Evolutionary conservation across 768 basidiomycete species (phyloP).

Genomic region (Agaricus blazei): DNA sequence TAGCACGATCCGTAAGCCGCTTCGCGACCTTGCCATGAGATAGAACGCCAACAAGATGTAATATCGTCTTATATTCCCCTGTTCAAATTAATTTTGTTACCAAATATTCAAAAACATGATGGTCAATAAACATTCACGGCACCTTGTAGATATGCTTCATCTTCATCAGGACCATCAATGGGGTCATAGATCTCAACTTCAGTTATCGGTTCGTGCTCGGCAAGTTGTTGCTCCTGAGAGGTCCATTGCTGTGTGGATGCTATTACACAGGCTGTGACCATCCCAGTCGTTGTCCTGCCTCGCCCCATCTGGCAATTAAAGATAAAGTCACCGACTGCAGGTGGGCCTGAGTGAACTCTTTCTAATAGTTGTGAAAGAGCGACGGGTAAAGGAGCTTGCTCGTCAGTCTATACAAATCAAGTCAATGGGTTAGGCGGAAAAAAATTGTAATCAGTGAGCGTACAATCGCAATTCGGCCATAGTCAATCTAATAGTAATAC

Average conservation of each 20-base stretch:
- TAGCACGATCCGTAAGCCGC: slow-evolving; percentile 78
- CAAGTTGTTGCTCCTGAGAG: slow-evolving; percentile 27
- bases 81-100: not conserved
- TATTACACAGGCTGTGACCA: slow-evolving; percentile 86
- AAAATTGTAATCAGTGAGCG: not conserved
- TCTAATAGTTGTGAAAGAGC: slow-evolving; percentile 77
- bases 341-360: slow-evolving; percentile 56
- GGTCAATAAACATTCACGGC: slow-evolving; percentile 5
- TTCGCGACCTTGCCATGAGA: slow-evolving; percentile 93
- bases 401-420: slow-evolving; percentile 69
- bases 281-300: slow-evolving; percentile 91
- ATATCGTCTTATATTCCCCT: slow-evolving; percentile 97
- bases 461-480: slow-evolving; percentile 83
- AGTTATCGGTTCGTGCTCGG: slow-evolving; percentile 32
- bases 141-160: slow-evolving; percentile 88
- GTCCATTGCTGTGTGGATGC: slow-evolving; percentile 65
- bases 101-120: not conserved
- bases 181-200: slow-evolving; percentile 50
- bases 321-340: slow-evolving; percentile 68
- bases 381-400: slow-evolving; percentile 91
- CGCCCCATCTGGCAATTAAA: slow-evolving; percentile 99
- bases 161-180: slow-evolving; percentile 82
- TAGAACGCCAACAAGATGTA: slow-evolving; percentile 89
- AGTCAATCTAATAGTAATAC: slow-evolving; percentile 56
- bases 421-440: not conserved